Percentiles rank a stretch among this genome's conserved stretches.
These are phyloP conservation scores for Amniculicola lignicola DNA, from an alignment of 495 filamentous ascomycete genomes.

Conservation along the genomic window DNA sequence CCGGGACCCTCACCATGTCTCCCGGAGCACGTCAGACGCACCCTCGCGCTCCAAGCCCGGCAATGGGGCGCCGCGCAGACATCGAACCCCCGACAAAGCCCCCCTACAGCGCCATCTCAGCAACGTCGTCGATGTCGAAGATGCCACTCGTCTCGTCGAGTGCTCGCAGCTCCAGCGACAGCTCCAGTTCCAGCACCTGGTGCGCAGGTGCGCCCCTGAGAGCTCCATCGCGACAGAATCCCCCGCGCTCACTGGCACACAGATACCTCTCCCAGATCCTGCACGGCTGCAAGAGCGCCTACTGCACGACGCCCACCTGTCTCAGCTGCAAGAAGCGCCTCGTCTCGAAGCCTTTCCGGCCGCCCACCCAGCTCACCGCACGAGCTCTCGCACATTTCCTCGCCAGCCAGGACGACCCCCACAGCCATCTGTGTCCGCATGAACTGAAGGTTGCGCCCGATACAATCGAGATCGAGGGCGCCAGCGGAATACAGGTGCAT, in stretches of 20 bases:
- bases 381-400: conserved; percentile 75
- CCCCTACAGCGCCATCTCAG: neutral
- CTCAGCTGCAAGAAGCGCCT: conserved; percentile 69
- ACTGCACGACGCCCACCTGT: conserved; percentile 74
- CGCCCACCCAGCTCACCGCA: conserved; percentile 67
- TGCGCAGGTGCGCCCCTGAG: conserved; percentile 13
- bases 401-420: conserved; percentile 74
- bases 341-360: conserved; percentile 65
- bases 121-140: conserved; percentile 16
- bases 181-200: conserved; percentile 24
- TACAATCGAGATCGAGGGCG: conserved; percentile 13
- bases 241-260: neutral
- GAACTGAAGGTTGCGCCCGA: conserved; percentile 21
- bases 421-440: conserved; percentile 67
- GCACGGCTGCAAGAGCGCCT: conserved; percentile 68
- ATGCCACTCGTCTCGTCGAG: conserved; percentile 17
- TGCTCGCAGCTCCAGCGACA: conserved; percentile 19
- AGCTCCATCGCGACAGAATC: neutral
- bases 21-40: neutral
- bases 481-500: neutral
- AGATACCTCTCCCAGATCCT: conserved; percentile 84
- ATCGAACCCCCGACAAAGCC: neutral
- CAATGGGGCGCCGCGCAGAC: neutral
- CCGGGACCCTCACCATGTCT: conserved; percentile 5
- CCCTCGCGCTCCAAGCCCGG: neutral